phyloP scores from a whole-genome alignment of 805 yeast genomes.

The Myxozyma udenii region DNA sequence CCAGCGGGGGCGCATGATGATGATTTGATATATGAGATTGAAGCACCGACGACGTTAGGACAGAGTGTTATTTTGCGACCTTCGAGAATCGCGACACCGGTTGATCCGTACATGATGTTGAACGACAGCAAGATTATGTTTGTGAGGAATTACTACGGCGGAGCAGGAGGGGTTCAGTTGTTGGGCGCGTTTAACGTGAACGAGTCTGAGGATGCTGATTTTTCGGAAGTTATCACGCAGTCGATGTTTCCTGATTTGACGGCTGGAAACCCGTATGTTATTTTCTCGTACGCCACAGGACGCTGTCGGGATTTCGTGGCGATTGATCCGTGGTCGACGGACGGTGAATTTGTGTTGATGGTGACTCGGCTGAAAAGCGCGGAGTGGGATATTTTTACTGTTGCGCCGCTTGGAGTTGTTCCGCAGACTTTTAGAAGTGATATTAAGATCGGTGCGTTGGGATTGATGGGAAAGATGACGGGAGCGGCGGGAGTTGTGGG shows the following conservation, averaged over 20 bases:
- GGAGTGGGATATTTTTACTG: conserved; percentile 28
- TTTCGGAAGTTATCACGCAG: conserved; percentile 11
- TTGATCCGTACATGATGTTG: conserved; percentile 25
- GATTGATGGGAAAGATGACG: conserved; percentile 17
- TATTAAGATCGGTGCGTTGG: conserved; percentile 22
- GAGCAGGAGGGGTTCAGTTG: conserved; percentile 28
- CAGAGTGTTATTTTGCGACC: conserved; percentile 22
- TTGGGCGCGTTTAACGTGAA: conserved; percentile 25
- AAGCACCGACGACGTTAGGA: conserved; percentile 23
- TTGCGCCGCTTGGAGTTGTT: conserved; percentile 25
- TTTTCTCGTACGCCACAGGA: conserved; percentile 23
- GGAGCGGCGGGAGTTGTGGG: conserved; percentile 27
- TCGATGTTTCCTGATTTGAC: conserved; percentile 24
- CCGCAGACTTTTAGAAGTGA: conserved; percentile 8
- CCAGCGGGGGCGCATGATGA: conserved; percentile 30
- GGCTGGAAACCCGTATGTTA: conserved; percentile 16
- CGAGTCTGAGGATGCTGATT: conserved; percentile 7
- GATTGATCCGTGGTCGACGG: conserved; percentile 1
- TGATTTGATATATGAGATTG: conserved; percentile 18
- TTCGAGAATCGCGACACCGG: conserved; percentile 19
- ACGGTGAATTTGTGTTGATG: conserved; percentile 13
- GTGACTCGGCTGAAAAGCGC: conserved; percentile 13
- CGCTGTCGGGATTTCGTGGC: conserved; percentile 14
- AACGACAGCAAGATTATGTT: conserved; percentile 16
- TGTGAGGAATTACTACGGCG: conserved; percentile 22